These are phyloP conservation scores for Chalciporus sphaerocephalus DNA, from an alignment of 768 basidiomycete species.

Conservation along the genomic window DNA sequence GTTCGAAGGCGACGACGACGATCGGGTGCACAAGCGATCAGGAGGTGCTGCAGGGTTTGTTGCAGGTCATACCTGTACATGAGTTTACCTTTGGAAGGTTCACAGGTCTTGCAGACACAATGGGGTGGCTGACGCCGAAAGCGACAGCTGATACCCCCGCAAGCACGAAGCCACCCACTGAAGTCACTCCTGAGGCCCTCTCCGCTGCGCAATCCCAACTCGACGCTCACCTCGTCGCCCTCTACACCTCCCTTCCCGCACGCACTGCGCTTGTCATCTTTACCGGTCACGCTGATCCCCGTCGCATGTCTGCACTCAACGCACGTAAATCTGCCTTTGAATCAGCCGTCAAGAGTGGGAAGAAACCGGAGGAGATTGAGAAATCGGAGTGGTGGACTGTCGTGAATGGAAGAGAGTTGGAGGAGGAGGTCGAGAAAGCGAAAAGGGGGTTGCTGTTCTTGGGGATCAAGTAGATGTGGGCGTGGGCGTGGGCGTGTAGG, in stretches of 20 bases:
- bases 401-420: conserved; percentile 71
- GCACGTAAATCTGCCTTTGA: conserved; percentile 73
- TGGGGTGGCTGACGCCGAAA: conserved; percentile 76
- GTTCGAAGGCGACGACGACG: conserved; percentile 73
- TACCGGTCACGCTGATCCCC: conserved; percentile 86
- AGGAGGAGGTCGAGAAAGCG: conserved; percentile 74
- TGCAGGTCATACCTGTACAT: conserved; percentile 57
- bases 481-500: background rate
- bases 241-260: conserved; percentile 69
- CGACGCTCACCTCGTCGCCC: conserved; percentile 52
- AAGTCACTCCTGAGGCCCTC: conserved; percentile 35
- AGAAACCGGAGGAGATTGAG: conserved; percentile 51
- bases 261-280: conserved; percentile 82
- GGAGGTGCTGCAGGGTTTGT: conserved; percentile 69
- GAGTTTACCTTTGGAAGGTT: conserved; percentile 84
- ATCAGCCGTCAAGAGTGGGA: conserved; percentile 50
- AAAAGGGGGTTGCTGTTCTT: conserved; percentile 83
- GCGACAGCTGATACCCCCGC: conserved; percentile 33
- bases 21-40: conserved; percentile 73
- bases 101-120: conserved; percentile 70
- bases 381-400: conserved; percentile 67
- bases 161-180: conserved; percentile 22
- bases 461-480: conserved; percentile 42
- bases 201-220: conserved; percentile 44
- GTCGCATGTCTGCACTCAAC: conserved; percentile 69